Base-by-base conservation (phyloP, 1,284 basidiomycete species). In the Schizophyllum amplum region DNA sequence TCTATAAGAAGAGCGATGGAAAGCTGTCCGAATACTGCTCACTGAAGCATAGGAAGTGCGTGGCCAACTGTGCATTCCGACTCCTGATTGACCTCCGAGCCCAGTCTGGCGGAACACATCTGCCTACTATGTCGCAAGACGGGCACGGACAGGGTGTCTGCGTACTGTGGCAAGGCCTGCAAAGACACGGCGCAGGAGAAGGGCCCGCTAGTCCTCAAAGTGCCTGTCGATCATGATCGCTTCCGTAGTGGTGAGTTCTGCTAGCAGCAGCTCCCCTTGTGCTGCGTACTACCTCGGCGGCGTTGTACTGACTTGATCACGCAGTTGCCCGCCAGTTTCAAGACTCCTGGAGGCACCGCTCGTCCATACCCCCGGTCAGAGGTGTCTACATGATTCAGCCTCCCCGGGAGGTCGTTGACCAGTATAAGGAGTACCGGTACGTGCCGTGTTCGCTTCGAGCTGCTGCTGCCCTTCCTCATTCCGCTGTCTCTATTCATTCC, bases 321-420 rank as follows among this genome's bases (percentile, higher is more conserved):
- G n/a, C 58, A 86, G 84, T 85, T 25, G 69, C 74, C 24, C 80
- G 81, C 60, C 84, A 86, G 60, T 86, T 86, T 70, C 81, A 79
- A 17, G 60, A 75, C 51, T 83, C 84, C 20, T 86, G 84, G 84
- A 75, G 82, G 61, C 84, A 86, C 63, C 33, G 33, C 33, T 76
- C 75, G 11, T 51, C 67, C 20, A 80, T 80, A 60, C 83, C 84
- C 13, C 68, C 73, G 20, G 83, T 86, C 2, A 71, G 73, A 50
- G 75, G 72, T 55, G 71, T 86, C 46, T 85, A 83, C 71, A 86
- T 86, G 71, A 78, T 86, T 60, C 66, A 83, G 13, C 67, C 71
- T 4, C 68, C 78, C 2, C 68, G 75, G 26, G 66, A 72, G 2
- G 77, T 75, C 9, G 65, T 81, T 47, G 72, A 75, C 1, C 72